Conservation (phyloP, 768 basidiomycete species). For the Naganishia vaughanmartiniae region DNA sequence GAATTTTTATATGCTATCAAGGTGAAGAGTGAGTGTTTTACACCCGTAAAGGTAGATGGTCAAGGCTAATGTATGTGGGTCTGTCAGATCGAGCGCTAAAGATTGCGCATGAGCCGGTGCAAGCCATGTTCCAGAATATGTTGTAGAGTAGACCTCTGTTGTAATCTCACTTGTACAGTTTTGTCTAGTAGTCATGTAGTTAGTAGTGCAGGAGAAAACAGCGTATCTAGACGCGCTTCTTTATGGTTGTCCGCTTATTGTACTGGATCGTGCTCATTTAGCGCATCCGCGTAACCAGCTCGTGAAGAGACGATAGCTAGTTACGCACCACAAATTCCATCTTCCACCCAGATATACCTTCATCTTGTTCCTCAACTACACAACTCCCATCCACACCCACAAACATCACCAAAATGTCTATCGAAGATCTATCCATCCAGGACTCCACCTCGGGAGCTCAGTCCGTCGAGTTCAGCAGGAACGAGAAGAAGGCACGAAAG, state of each 20-base stretch:
- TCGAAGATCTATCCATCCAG: slow-evolving; percentile 57
- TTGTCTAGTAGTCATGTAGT: neutral
- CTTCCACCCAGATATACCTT: neutral
- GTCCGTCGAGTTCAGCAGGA: slow-evolving; percentile 67
- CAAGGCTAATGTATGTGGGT: neutral
- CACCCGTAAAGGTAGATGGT: too few relatives aligned
- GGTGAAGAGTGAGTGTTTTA: slow-evolving; percentile 26
- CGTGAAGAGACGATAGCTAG: too few relatives aligned
- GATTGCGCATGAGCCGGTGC: slow-evolving; percentile 19
- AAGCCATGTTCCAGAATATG: slow-evolving; percentile 24
- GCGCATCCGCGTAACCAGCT: neutral
- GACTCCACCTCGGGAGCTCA: slow-evolving; percentile 57
- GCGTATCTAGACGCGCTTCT: neutral
- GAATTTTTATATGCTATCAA: slow-evolving; percentile 28
- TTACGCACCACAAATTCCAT: neutral
- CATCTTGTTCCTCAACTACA: neutral
- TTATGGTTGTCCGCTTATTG: too few relatives aligned
- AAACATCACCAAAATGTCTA: slow-evolving; percentile 48
- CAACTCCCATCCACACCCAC: neutral
- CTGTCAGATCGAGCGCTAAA: slow-evolving; percentile 11
- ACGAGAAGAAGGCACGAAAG: slow-evolving; percentile 93
- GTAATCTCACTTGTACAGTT: too few relatives aligned
- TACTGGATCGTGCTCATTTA: slow-evolving; percentile 11
- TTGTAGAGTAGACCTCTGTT: neutral
- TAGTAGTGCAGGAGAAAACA: too few relatives aligned